A percentile compares a stretch with the other conserved stretches of the same genome.
Evolutionary conservation across 2,329 filamentous ascomycete genomes (phyloP).

Genomic region (Fusarium oligoseptatum): DNA sequence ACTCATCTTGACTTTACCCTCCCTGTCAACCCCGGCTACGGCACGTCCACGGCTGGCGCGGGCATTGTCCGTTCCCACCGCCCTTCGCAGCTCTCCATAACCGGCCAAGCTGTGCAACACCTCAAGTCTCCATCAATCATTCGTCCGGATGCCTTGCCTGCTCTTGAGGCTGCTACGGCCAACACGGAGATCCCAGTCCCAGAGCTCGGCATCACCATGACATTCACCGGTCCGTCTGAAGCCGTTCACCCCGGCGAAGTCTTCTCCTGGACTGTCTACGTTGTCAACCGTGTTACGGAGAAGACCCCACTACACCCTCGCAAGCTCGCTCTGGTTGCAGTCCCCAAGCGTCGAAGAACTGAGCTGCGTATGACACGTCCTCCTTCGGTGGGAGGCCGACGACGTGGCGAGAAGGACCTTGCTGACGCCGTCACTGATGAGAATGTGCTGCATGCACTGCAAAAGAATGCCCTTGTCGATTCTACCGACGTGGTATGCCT

Average conservation of each 20-base stretch:
- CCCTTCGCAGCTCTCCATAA: constrained; percentile 74
- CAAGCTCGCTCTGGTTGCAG: constrained; percentile 77
- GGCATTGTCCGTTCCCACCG: constrained; percentile 73
- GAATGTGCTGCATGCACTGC: constrained; percentile 78
- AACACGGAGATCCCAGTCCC: constrained; percentile 63
- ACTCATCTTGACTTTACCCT: constrained; percentile 77
- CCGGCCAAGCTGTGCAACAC: constrained; percentile 65
- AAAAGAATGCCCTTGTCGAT: constrained; percentile 74
- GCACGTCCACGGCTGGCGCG: constrained; percentile 61
- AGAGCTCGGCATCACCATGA: constrained; percentile 80
- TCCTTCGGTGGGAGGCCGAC: constrained; percentile 61
- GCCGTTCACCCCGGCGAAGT: constrained; percentile 71
- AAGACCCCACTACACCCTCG: constrained; percentile 62
- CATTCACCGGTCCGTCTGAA: constrained; percentile 72
- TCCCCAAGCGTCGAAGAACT: constrained; percentile 73
- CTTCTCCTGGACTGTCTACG: constrained; percentile 80
- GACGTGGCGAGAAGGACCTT: constrained; percentile 56
- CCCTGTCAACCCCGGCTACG: constrained; percentile 74
- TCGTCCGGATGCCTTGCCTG: constrained; percentile 71
- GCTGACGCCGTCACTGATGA: constrained; percentile 80
- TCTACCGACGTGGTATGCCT: constrained; percentile 79
- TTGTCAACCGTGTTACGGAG: constrained; percentile 77
- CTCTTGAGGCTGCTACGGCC: constrained; percentile 66
- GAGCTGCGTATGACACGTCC: constrained; percentile 67
- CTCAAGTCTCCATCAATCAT: constrained; percentile 69